Percentiles rank a stretch among this genome's conserved stretches.
phyloP scores from a whole-genome alignment of 371 early-diverging fungal species.

The Smittium culicis region DNA sequence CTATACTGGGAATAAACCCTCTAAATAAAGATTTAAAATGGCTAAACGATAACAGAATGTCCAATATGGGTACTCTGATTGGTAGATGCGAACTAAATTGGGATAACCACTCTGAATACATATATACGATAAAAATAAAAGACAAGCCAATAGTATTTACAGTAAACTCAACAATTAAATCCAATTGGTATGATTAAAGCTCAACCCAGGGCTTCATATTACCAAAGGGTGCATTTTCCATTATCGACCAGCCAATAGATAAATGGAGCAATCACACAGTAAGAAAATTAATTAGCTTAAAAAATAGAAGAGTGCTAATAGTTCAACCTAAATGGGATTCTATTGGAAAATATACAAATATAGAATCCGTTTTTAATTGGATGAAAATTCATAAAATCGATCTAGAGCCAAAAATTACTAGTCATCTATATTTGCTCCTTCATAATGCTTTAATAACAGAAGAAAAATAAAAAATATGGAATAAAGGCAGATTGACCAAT shows the following conservation, averaged over 20 bases:
- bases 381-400: background rate
- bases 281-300: background rate
- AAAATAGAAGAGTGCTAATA: background rate
- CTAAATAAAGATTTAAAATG: background rate
- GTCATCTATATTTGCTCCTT: background rate
- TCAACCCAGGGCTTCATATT: background rate
- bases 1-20: background rate
- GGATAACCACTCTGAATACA: background rate
- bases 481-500: background rate
- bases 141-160: background rate
- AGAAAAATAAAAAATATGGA: background rate
- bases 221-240: background rate
- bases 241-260: background rate
- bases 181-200: background rate
- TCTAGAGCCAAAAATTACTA: background rate
- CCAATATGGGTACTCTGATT: background rate
- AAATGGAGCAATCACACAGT: background rate
- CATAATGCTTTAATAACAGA: constrained; percentile 6
- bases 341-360: background rate
- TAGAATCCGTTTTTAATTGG: background rate
- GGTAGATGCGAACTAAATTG: background rate
- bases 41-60: background rate
- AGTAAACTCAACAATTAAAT: background rate
- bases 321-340: background rate
- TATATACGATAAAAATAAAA: background rate